Conservation (phyloP, 2,329 filamentous ascomycete genomes). For the Nigrospora sphaerica region DNA sequence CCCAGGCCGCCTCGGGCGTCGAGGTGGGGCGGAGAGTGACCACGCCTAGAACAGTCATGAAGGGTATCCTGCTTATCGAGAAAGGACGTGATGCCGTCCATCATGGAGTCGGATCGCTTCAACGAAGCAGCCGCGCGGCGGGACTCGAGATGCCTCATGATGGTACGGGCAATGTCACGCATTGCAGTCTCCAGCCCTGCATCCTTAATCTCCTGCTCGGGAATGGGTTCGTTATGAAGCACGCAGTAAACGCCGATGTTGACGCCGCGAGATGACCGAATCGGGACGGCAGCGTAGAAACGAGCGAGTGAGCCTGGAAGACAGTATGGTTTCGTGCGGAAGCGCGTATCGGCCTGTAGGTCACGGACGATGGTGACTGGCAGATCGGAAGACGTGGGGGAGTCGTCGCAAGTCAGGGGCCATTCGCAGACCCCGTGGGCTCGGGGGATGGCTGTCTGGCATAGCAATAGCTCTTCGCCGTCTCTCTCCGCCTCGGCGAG, state of each 20-base stretch:
- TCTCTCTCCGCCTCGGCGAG: constrained; percentile 13
- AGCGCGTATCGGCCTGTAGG: constrained; percentile 20
- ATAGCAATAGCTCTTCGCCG: constrained; percentile 12
- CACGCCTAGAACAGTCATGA: background rate
- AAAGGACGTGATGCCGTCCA: constrained; percentile 8
- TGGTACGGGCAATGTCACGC: background rate
- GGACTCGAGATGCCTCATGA: constrained; percentile 6
- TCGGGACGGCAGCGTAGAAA: constrained; percentile 9
- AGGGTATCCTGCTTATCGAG: constrained; percentile 9
- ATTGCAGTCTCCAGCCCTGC: background rate
- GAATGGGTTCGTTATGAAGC: constrained; percentile 3
- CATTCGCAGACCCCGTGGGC: constrained; percentile 19
- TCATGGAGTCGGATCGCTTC: constrained; percentile 9
- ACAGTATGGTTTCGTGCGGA: constrained; percentile 14
- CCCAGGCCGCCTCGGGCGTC: constrained; percentile 10
- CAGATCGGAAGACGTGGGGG: constrained; percentile 14
- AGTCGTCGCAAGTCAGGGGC: background rate
- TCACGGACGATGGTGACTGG: constrained; percentile 27
- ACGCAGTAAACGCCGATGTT: constrained; percentile 9
- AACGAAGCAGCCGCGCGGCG: background rate
- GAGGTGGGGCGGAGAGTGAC: constrained; percentile 2
- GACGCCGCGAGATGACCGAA: constrained; percentile 5
- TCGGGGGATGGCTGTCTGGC: constrained; percentile 21
- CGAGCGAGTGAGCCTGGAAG: background rate
- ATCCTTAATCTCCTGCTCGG: background rate